Conservation (phyloP, 2,329 filamentous ascomycete genomes). For the Penicillium sp. region DNA sequence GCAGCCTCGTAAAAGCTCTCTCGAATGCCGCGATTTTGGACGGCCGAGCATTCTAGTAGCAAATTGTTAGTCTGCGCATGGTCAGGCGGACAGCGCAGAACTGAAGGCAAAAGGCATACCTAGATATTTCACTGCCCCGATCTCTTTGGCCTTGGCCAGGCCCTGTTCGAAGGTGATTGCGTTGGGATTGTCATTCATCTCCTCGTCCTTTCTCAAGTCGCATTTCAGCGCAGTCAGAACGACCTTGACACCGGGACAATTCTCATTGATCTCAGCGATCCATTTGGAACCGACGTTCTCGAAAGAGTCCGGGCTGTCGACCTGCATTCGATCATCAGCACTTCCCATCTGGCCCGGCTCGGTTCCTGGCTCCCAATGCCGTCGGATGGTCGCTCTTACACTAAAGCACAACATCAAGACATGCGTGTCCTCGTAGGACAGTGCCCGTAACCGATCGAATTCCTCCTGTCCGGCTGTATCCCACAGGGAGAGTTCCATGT, state of each 20-base stretch:
- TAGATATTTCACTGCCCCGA: constrained; percentile 87
- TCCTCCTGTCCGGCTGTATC: constrained; percentile 98
- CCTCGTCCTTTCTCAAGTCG: constrained; percentile 78
- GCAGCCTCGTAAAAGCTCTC: constrained; percentile 98
- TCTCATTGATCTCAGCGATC: constrained; percentile 96
- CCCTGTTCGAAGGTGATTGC: constrained; percentile 84
- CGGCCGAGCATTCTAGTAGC: constrained; percentile 80
- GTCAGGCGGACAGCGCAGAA: not conserved
- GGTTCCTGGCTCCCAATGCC: not conserved
- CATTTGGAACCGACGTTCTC: constrained; percentile 99
- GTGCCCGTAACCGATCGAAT: constrained; percentile 89
- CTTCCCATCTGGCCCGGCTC: not conserved
- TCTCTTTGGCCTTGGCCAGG: constrained; percentile 81
- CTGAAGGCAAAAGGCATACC: constrained; percentile 41
- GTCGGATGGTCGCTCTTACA: constrained; percentile 37
- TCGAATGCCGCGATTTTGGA: constrained; percentile 96
- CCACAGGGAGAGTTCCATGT: constrained; percentile 97
- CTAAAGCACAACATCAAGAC: constrained; percentile 99
- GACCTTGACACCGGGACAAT: constrained; percentile 90
- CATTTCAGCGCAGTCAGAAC: constrained; percentile 96
- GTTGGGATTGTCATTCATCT: constrained; percentile 58
- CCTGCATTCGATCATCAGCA: constrained; percentile 34
- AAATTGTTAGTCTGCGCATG: not conserved
- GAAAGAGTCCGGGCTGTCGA: constrained; percentile 91
- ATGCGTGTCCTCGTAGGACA: constrained; percentile 97